phyloP scores from a whole-genome alignment of 768 basidiomycete species.

The Mrakia blollopis region DNA sequence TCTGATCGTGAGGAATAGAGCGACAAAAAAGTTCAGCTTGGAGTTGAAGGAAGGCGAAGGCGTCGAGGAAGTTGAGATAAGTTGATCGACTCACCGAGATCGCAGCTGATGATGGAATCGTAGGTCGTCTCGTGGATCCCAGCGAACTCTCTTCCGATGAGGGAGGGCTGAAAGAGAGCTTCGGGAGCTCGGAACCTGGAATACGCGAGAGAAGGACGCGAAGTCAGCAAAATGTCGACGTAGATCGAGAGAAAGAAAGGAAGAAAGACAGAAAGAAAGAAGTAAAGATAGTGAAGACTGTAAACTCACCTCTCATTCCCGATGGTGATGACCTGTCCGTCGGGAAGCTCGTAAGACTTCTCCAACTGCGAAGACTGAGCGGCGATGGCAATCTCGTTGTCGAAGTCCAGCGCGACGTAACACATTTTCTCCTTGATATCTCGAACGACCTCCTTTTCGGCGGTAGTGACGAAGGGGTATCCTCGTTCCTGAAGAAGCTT shows the following conservation, averaged over 20 bases:
- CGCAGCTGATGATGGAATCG: slow-evolving; percentile 43
- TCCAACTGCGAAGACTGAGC: slow-evolving; percentile 82
- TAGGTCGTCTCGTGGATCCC: slow-evolving; percentile 90
- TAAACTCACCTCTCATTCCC: slow-evolving; percentile 72
- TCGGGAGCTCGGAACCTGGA: slow-evolving; percentile 58
- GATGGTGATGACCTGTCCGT: slow-evolving; percentile 91
- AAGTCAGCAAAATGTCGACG: neutral
- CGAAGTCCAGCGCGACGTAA: slow-evolving; percentile 90
- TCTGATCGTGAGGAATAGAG: slow-evolving; percentile 50
- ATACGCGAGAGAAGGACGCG: neutral
- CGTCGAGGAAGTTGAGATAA: neutral
- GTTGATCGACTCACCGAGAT: slow-evolving; percentile 36
- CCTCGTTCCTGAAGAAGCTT: slow-evolving; percentile 86
- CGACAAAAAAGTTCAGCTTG: too few species aligned
- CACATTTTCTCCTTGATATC: slow-evolving; percentile 98
- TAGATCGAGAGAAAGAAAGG: neutral
- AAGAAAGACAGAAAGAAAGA: neutral
- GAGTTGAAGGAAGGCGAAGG: neutral
- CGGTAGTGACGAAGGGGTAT: slow-evolving; percentile 88
- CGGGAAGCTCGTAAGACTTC: slow-evolving; percentile 88
- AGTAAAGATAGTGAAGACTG: too few species aligned
- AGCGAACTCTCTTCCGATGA: slow-evolving; percentile 67
- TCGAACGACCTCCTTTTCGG: slow-evolving; percentile 87
- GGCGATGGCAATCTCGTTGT: slow-evolving; percentile 85
- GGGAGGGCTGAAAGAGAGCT: slow-evolving; percentile 68